Conservation (phyloP, 345 rosid species). For the Moringa oleifera region DNA sequence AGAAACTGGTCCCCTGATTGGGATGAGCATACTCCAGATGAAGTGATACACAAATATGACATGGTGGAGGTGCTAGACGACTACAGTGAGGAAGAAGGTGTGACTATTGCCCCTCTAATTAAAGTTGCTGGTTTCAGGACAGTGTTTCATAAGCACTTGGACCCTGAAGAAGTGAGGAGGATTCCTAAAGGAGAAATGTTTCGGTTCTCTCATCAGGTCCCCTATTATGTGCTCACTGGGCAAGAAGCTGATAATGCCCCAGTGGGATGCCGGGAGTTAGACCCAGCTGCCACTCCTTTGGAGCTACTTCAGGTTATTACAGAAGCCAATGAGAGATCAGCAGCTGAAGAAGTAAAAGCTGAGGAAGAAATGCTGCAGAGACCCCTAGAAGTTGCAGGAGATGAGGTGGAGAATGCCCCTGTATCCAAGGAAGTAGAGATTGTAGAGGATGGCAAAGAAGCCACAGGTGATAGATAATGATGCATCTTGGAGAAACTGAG, state of each 20-base stretch:
- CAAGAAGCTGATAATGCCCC: conserved; percentile 65
- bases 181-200: conserved; percentile 74
- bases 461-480: conserved; percentile 1
- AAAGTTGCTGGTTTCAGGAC: conserved; percentile 69
- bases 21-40: conserved; percentile 62
- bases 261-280: conserved; percentile 68
- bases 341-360: conserved; percentile 16
- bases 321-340: conserved; percentile 19
- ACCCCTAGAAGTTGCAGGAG: conserved; percentile 5
- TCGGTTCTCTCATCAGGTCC: conserved; percentile 95
- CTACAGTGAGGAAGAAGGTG: conserved; percentile 51
- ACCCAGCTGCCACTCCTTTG: conserved; percentile 82
- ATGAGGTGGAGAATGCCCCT: conserved; percentile 6
- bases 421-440: conserved; percentile 8
- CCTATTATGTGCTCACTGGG: conserved; percentile 70
- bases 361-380: conserved; percentile 5
- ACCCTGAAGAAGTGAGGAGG: conserved; percentile 33
- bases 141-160: conserved; percentile 49
- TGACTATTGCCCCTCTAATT: conserved; percentile 53
- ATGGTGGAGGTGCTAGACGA: conserved; percentile 90
- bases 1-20: conserved; percentile 85
- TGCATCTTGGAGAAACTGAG: conserved; percentile 10
- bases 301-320: conserved; percentile 48
- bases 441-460: conserved; percentile 7
- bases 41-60: conserved; percentile 65